Base-by-base conservation (phyloP, 2,329 filamentous ascomycete genomes). In the Penicillium expansum region DNA sequence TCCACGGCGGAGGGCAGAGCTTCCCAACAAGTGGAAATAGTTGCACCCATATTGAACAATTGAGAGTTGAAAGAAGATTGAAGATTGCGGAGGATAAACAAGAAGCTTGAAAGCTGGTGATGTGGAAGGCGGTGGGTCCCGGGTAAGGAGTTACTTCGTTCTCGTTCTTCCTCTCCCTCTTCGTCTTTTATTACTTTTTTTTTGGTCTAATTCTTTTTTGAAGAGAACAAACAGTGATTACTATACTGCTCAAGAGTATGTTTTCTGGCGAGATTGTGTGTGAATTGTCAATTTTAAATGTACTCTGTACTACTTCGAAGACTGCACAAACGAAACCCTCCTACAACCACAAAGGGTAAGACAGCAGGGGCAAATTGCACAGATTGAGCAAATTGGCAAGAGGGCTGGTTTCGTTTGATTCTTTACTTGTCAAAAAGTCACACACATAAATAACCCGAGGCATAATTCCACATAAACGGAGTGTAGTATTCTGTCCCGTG, bases 341-440 rank as follows among this genome's bases (percentile, higher is more conserved):
- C 5, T 35, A n/a, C 14, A 8, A 13, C 29, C 16, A 33, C 29
- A 33, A 7, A 22, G 5, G 30, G 44, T 33, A n/a, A 7, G 9
- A 47, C 29, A 45, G 16, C 22, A 29, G 4, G 18, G 18, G 14
- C 8, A 47, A 33, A 7, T 47, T 47, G 1, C 29, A 30, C 18
- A 32, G 29, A 33, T 6, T 16, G 9, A 33, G 29, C 29, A 16
- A 47, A 16, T 47, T 33, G 20, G 13, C 18, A 13, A 47, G 5
- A 47, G 7, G 44, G n/a, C 44, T 47, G 58, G 97, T 9, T 44
- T 44, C 27, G 11, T 38, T 51, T 51, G 18, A 44, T 43, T 43
- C n/a, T 30, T 14, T 30, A 24, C 10, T 24, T 3, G 14, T 18
- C 14, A 27, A 20, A 39, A 13, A 16, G 11, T 9, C 4, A 18